These are phyloP conservation scores for Aspergillus japonicus DNA, from an alignment of 2,329 filamentous ascomycete genomes.

Conservation along the genomic window DNA sequence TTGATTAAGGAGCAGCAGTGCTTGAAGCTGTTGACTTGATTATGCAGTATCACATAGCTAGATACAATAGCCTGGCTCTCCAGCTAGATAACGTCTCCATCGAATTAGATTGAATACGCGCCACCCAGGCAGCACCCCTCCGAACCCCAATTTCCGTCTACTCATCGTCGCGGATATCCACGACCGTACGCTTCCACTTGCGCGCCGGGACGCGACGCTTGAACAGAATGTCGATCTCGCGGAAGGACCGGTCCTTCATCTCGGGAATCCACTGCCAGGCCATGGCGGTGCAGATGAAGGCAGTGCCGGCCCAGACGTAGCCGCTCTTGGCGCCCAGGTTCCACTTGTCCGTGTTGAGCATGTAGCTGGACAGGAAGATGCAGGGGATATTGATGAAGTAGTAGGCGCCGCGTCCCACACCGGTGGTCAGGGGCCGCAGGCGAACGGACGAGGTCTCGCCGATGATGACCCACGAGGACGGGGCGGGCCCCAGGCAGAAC, in stretches of 20 bases:
- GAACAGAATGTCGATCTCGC: conserved; percentile 63
- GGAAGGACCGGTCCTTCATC: conserved; percentile 59
- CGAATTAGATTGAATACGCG: too few species aligned
- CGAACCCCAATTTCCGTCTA: conserved; percentile 38
- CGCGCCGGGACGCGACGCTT: conserved; percentile 55
- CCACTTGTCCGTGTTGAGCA: conserved; percentile 55
- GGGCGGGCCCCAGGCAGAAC: conserved; percentile 62
- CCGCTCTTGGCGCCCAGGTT: conserved; percentile 57
- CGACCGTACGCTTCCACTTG: conserved; percentile 26
- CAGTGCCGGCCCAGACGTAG: conserved; percentile 61
- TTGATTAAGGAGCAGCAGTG: too few species aligned
- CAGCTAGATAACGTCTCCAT: too few species aligned
- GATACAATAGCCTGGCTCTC: too few species aligned
- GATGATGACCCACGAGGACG: conserved; percentile 66
- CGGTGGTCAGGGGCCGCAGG: conserved; percentile 64
- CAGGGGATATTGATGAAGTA: conserved; percentile 66
- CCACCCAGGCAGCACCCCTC: too few species aligned
- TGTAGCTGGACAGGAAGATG: conserved; percentile 61
- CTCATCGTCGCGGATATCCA: conserved; percentile 63
- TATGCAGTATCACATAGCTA: too few species aligned
- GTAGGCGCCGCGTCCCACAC: conserved; percentile 63
- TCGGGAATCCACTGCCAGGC: conserved; percentile 55
- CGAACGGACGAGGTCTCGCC: conserved; percentile 66
- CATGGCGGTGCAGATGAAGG: conserved; percentile 53
- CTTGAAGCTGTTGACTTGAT: too few species aligned